These are phyloP conservation scores for Saccharomycopsis oosterbeekiorum DNA, from an alignment of 805 yeast species.

Conservation along the genomic window DNA sequence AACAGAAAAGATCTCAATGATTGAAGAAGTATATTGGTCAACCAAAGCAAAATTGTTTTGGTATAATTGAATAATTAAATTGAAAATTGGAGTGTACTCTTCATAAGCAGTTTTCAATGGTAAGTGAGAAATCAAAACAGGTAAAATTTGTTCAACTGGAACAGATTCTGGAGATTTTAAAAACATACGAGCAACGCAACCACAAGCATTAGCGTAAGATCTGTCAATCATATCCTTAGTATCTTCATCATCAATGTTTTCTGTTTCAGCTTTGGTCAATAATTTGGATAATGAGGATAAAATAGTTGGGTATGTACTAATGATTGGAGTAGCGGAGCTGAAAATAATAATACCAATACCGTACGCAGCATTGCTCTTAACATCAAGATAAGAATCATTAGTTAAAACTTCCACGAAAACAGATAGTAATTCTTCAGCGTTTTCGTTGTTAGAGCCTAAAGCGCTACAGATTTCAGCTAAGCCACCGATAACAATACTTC, in stretches of 20 bases:
- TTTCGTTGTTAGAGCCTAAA: slow-evolving; percentile 56
- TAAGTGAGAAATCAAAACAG: slow-evolving; percentile 62
- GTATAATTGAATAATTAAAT: slow-evolving; percentile 64
- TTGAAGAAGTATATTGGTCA: slow-evolving; percentile 43
- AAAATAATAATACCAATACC: slow-evolving; percentile 76
- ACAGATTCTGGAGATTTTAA: slow-evolving; percentile 60
- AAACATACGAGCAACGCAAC: slow-evolving; percentile 91
- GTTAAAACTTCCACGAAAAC: slow-evolving; percentile 60
- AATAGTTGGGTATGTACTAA: slow-evolving; percentile 56
- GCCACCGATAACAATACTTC: slow-evolving; percentile 80
- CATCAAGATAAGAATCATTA: slow-evolving; percentile 73
- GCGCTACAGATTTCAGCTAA: slow-evolving; percentile 82
- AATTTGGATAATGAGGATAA: slow-evolving; percentile 60
- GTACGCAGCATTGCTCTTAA: slow-evolving; percentile 90
- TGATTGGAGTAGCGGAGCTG: slow-evolving; percentile 42
- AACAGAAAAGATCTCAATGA: slow-evolving; percentile 57
- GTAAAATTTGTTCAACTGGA: slow-evolving; percentile 70
- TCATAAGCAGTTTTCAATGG: slow-evolving; percentile 85
- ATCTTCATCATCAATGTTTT: slow-evolving; percentile 60
- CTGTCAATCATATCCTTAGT: slow-evolving; percentile 70
- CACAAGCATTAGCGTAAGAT: slow-evolving; percentile 89
- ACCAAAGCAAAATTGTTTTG: slow-evolving; percentile 49
- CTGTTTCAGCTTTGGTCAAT: slow-evolving; percentile 60
- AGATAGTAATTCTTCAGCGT: slow-evolving; percentile 58
- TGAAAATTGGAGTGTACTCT: slow-evolving; percentile 86